These are phyloP conservation scores for Rickenella mellea DNA, from an alignment of 768 basidiomycete genomes.

Conservation along the genomic window DNA sequence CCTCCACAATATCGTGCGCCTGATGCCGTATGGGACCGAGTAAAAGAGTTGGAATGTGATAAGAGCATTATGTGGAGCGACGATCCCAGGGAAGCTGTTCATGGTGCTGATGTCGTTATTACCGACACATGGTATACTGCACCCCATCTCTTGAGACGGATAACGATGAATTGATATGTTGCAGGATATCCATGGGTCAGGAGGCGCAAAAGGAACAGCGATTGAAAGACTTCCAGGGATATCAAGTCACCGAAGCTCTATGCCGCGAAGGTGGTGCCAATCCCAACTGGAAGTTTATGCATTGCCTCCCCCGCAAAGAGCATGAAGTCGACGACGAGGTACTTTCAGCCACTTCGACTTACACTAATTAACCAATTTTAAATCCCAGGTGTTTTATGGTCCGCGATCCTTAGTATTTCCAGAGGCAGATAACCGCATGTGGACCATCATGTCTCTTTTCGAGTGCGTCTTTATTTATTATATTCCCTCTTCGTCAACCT, in stretches of 20 bases:
- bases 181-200: constrained; percentile 98
- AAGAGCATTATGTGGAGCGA: constrained; percentile 62
- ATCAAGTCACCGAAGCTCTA: constrained; percentile 86
- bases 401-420: constrained; percentile 86
- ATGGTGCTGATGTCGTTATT: constrained; percentile 87
- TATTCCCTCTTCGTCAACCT: too few species aligned
- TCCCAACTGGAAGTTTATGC: constrained; percentile 87
- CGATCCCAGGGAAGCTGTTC: constrained; percentile 80
- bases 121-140: constrained; percentile 86
- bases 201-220: constrained; percentile 88
- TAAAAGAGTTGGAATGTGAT: constrained; percentile 67
- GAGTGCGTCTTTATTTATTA: constrained; percentile 75
- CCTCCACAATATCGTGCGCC: constrained; percentile 71
- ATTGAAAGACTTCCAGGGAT: constrained; percentile 79
- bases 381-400: constrained; percentile 81
- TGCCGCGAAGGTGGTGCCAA: constrained; percentile 77
- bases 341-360: constrained; percentile 5
- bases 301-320: constrained; percentile 87
- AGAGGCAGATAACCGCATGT: constrained; percentile 94
- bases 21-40: constrained; percentile 68
- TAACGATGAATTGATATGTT: neutral
- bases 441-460: constrained; percentile 91
- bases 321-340: constrained; percentile 96
- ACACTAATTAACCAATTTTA: constrained; percentile 4
- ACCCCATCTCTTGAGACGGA: neutral